These are phyloP conservation scores for Vitis hybrid DNA, from an alignment of 177 flowering plant genomes.

Conservation along the genomic window DNA sequence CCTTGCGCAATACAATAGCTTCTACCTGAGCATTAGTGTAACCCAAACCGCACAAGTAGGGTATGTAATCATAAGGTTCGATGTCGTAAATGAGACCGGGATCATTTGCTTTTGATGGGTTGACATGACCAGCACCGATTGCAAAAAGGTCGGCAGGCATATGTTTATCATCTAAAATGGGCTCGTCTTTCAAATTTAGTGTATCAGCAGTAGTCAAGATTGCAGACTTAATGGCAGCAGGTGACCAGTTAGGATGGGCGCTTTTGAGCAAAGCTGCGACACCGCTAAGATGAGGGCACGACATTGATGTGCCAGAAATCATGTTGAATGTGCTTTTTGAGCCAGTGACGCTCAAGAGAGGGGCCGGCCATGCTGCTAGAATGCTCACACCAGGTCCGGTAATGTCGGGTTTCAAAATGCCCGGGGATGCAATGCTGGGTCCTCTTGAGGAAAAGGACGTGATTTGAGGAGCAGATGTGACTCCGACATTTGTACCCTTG, in stretches of 20 bases:
- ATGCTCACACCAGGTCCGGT: constrained; percentile 59
- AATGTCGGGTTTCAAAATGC: constrained; percentile 62
- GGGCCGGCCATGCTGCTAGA: constrained; percentile 55
- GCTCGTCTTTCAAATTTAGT: constrained; percentile 18
- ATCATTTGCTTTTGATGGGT: constrained; percentile 44
- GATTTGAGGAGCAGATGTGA: constrained; percentile 31
- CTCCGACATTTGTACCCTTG: constrained; percentile 45
- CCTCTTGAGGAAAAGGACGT: constrained; percentile 65
- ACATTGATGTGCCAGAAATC: constrained; percentile 57
- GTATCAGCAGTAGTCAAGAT: constrained; percentile 45
- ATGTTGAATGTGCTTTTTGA: constrained; percentile 28
- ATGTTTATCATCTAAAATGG: constrained; percentile 27
- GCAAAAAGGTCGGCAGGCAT: constrained; percentile 29
- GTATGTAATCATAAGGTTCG: constrained; percentile 34
- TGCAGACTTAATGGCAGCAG: constrained; percentile 50
- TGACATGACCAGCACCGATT: constrained; percentile 52
- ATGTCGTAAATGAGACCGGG: constrained; percentile 53
- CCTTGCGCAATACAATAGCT: constrained; percentile 11
- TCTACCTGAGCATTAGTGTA: constrained; percentile 27
- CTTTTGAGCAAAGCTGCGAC: constrained; percentile 51
- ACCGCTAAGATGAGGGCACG: constrained; percentile 54
- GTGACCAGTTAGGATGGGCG: constrained; percentile 54
- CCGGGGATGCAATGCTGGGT: constrained; percentile 39
- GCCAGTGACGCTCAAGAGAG: constrained; percentile 22
- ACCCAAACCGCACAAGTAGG: constrained; percentile 32